A percentile compares a stretch with the other conserved stretches of the same genome.
phyloP scores from a whole-genome alignment of 768 basidiomycete genomes.

The Rhizopogon vulgaris region DNA sequence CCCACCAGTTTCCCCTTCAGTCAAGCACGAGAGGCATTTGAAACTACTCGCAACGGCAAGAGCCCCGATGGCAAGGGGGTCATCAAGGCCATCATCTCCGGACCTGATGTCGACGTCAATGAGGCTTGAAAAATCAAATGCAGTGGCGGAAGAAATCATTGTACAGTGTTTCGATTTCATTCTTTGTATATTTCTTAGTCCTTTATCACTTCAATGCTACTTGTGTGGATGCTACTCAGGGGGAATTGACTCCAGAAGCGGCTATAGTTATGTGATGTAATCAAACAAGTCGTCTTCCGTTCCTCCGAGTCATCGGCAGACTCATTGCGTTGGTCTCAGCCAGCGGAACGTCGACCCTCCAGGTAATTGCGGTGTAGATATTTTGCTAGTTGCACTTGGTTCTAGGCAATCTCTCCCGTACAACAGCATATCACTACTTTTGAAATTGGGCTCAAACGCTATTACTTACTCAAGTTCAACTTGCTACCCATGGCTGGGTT shows the following conservation, averaged over 20 bases:
- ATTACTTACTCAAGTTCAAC: not conserved
- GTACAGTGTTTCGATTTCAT: not conserved
- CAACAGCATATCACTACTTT: not conserved
- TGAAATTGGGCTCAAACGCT: not conserved
- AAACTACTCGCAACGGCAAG: conserved; percentile 73
- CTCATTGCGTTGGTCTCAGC: no score
- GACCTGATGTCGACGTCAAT: conserved; percentile 54
- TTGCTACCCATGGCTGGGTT: conserved; percentile 32
- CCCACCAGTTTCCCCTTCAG: conserved; percentile 61
- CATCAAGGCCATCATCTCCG: conserved; percentile 87
- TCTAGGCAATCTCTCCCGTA: not conserved
- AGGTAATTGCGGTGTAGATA: no score
- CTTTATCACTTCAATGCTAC: no score
- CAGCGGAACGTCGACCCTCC: no score
- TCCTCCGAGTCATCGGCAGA: no score
- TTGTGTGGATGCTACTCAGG: no score
- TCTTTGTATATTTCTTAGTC: no score
- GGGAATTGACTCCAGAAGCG: no score
- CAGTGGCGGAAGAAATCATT: not conserved
- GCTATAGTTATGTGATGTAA: no score
- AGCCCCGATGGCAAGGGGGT: conserved; percentile 82
- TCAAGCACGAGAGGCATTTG: conserved; percentile 75
- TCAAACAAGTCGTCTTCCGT: no score
- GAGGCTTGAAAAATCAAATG: conserved; percentile 23
- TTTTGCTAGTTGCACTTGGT: not conserved